Percentiles rank a stretch among this genome's conserved stretches.
Conservation (phyloP, 148 eudicot species). For the Rhododendron vialii region DNA sequence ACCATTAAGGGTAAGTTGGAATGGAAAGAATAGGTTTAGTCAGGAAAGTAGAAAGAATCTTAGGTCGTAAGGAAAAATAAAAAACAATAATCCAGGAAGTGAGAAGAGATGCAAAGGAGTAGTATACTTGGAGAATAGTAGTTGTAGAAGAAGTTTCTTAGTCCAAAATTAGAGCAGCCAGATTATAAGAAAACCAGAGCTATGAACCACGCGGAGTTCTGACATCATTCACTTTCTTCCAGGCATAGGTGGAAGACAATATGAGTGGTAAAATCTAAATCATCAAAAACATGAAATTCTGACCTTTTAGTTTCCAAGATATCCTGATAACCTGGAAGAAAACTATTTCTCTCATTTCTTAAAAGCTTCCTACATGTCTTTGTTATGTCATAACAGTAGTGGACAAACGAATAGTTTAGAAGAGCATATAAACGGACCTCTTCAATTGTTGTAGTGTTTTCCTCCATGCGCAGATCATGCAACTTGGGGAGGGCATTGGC, state of each 20-base stretch:
- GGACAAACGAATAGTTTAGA: background rate
- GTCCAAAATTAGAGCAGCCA: background rate
- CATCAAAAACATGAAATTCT: background rate
- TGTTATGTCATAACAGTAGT: background rate
- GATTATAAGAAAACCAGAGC: background rate
- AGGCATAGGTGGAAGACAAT: background rate
- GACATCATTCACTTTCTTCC: background rate
- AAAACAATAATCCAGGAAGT: background rate
- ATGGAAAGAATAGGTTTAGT: background rate
- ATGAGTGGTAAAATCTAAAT: background rate
- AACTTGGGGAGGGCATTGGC: conserved; percentile 97
- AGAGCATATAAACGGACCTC: conserved; percentile 46
- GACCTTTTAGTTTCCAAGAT: background rate
- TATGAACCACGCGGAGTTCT: background rate
- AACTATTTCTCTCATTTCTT: background rate
- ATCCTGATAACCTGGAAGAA: background rate
- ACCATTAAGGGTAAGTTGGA: background rate
- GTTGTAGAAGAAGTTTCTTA: background rate
- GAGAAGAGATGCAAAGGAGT: background rate
- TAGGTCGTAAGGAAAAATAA: background rate
- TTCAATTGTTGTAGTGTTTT: conserved; percentile 61
- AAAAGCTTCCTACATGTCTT: background rate
- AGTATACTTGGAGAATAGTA: background rate
- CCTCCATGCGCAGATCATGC: conserved; percentile 87
- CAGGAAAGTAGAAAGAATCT: background rate